A percentile compares a stretch with the other conserved stretches of the same genome.
Evolutionary conservation across 768 basidiomycete species (phyloP).

Genomic region (Brasilioporus rufonigricans): DNA sequence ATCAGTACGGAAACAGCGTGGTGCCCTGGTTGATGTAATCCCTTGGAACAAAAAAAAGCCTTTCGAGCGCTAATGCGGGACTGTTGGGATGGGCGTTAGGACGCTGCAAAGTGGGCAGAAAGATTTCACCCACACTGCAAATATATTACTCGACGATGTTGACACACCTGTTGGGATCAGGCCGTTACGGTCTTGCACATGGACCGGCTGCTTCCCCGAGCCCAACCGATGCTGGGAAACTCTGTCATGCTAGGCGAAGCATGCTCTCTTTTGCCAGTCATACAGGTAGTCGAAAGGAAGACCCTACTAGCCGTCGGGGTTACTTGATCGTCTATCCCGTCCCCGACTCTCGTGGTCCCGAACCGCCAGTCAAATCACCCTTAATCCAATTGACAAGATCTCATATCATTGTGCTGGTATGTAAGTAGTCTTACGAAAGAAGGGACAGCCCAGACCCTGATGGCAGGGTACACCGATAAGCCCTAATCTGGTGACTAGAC

Average conservation of each 20-base stretch:
- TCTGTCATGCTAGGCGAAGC: background rate
- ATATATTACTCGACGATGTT: constrained; percentile 1
- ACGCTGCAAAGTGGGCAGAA: background rate
- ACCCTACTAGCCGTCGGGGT: background rate
- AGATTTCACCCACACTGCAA: background rate
- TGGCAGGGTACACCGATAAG: background rate
- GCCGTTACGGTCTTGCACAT: constrained; percentile 4
- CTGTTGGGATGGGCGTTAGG: constrained; percentile 6
- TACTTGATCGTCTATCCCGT: background rate
- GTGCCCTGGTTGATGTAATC: too few relatives aligned
- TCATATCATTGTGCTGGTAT: background rate
- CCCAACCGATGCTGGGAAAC: constrained; percentile 10
- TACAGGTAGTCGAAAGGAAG: background rate
- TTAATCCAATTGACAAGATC: background rate
- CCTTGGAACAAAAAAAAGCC: background rate
- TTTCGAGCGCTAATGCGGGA: constrained; percentile 5
- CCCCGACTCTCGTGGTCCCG: background rate
- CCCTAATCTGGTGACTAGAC: too few relatives aligned
- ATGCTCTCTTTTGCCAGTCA: background rate
- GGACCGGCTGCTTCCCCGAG: constrained; percentile 1
- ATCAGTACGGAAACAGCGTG: background rate
- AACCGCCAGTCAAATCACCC: too few relatives aligned
- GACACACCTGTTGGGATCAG: constrained; percentile 5
- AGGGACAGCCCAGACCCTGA: background rate
- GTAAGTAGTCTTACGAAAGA: too few relatives aligned